These are phyloP conservation scores for Lasiosphaeriaceae sp. DNA, from an alignment of 495 filamentous ascomycete genomes.

Conservation along the genomic window DNA sequence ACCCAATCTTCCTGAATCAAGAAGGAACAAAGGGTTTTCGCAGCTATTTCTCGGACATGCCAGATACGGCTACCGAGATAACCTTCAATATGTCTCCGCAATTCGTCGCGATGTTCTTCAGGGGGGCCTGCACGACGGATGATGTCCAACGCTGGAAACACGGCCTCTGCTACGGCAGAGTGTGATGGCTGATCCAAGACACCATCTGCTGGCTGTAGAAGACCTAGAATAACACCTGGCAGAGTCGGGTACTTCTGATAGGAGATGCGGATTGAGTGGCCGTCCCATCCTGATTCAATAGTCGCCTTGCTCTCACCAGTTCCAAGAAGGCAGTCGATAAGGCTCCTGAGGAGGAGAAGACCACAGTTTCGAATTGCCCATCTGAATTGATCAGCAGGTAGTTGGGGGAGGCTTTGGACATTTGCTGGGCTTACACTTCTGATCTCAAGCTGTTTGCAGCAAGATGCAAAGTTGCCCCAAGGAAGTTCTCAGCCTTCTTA, in stretches of 20 bases:
- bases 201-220: slow-evolving; percentile 53
- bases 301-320: slow-evolving; percentile 53
- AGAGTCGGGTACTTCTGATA: slow-evolving; percentile 72
- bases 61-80: slow-evolving; percentile 73
- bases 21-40: slow-evolving; percentile 70
- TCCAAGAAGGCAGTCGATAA: slow-evolving; percentile 73
- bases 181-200: slow-evolving; percentile 25
- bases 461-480: slow-evolving; percentile 68
- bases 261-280: slow-evolving; percentile 48
- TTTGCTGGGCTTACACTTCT: slow-evolving; percentile 48
- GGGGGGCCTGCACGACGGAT: slow-evolving; percentile 62
- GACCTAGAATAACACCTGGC: slow-evolving; percentile 59
- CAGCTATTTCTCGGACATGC: slow-evolving; percentile 88
- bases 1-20: slow-evolving; percentile 51
- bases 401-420: slow-evolving; percentile 13
- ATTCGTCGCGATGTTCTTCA: slow-evolving; percentile 36
- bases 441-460: slow-evolving; percentile 69
- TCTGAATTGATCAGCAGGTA: slow-evolving; percentile 36
- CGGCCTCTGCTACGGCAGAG: slow-evolving; percentile 56
- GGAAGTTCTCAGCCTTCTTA: slow-evolving; percentile 57
- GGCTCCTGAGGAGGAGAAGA: slow-evolving; percentile 77
- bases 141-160: slow-evolving; percentile 86
- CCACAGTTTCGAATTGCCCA: slow-evolving; percentile 95
- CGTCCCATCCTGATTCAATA: slow-evolving; percentile 49
- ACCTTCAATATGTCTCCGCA: slow-evolving; percentile 45